Base-by-base conservation (phyloP, 2,329 filamentous ascomycete genomes). In the Camillea tinctor region DNA sequence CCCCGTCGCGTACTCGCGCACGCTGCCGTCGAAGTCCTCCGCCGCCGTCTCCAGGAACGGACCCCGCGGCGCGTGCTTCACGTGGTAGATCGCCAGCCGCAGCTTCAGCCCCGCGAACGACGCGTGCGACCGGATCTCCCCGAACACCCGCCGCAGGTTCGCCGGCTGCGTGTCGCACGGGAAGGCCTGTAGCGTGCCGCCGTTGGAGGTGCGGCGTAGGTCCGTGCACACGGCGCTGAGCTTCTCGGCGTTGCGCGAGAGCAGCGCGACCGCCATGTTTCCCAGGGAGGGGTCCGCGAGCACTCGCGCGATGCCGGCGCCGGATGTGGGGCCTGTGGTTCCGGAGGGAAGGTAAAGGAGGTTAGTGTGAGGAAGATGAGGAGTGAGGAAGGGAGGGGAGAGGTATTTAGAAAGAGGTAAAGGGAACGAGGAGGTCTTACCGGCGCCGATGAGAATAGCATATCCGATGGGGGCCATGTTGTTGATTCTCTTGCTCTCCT, bases 251-350 rank as follows among this genome's bases (percentile, higher is more conserved):
- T 79, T 76, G 4, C 83, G 78, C 7, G 82, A 81, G 51, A 85
- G 76, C 7, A 85, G 75, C 17, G 83, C 82, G 8, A 86, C 79
- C 22, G 83, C 82, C 52, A 84, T 75, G 67, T 85, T 85, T 36
- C 82, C 82, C 26, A 84, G 78, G 74, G 72, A 40, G 1, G 79
- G 78, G 52, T 76, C 70, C 2, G 82, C 80, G 48, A 86, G 79
- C 40, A 84, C 77, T 20, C 82, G 77, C 21, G 81, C 81, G n/a
- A 86, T 86, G 50, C 84, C 83, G 11, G 80, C 79, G 11, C 82
- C 82, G 73, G 82, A 70, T n/a, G 66, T 71, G 8, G 80, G 80
- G 52, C 58, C 58, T 60, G 11, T 30, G 1, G 24, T 4, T 20
- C 11, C 7, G 26, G 26, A 9, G 24, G 24, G 24, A 9, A 26